These are phyloP conservation scores for Neurospora sp. DNA, from an alignment of 2,329 filamentous ascomycete genomes.

Conservation along the genomic window DNA sequence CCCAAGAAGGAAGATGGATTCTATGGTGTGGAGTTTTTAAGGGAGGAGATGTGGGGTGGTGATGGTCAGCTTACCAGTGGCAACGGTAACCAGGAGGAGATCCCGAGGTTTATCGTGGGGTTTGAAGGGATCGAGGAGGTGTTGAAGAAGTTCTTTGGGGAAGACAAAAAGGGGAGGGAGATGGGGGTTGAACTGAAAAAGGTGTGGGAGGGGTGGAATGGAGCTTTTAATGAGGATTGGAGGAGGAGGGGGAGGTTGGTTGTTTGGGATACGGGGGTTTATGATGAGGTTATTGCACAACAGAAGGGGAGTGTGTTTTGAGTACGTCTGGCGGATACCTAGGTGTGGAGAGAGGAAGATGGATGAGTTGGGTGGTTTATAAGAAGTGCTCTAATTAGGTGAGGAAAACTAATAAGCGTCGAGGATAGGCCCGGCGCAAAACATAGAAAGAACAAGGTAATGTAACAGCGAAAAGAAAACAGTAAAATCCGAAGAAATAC, in stretches of 20 bases:
- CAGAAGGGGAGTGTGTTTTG: background rate
- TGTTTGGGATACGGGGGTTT: conserved; percentile 46
- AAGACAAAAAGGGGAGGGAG: conserved; percentile 24
- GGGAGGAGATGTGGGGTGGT: conserved; percentile 38
- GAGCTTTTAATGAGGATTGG: conserved; percentile 53
- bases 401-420: background rate
- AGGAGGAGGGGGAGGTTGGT: conserved; percentile 46
- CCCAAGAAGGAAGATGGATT: background rate
- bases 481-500: background rate
- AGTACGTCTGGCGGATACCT: background rate
- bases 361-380: background rate
- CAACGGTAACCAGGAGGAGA: conserved; percentile 18
- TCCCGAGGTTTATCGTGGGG: conserved; percentile 50
- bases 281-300: conserved; percentile 7
- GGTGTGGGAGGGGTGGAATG: conserved; percentile 51
- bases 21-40: conserved; percentile 39
- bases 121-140: conserved; percentile 48
- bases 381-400: background rate
- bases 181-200: conserved; percentile 34
- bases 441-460: background rate
- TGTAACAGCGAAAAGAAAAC: background rate
- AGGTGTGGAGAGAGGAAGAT: background rate
- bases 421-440: background rate
- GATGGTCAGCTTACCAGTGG: background rate
- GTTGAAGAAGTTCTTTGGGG: conserved; percentile 35